Evolutionary conservation across 768 basidiomycete genomes (phyloP).

Genomic region (Kwoniella europaea): DNA sequence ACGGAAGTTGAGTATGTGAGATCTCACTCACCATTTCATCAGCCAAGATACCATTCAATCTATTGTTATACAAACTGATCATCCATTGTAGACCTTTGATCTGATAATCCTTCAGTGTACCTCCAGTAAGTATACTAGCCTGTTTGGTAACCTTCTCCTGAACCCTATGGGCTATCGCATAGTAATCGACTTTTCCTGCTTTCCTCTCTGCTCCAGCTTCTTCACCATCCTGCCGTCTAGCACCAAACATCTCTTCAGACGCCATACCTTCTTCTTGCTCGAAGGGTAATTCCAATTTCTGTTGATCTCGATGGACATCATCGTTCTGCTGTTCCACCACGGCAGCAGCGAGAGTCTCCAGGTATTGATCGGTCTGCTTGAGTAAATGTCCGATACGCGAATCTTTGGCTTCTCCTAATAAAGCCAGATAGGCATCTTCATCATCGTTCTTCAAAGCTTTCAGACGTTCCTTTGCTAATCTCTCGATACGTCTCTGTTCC

Average conservation of each 20-base stretch:
- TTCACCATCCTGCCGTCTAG: conserved; percentile 66
- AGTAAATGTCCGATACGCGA: conserved; percentile 96
- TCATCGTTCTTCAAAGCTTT: conserved; percentile 97
- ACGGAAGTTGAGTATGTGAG: not conserved
- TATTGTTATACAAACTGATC: conserved; percentile 96
- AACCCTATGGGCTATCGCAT: conserved; percentile 89
- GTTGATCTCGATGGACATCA: conserved; percentile 58
- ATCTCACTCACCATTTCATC: conserved; percentile 63
- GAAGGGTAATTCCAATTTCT: conserved; percentile 58
- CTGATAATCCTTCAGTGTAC: conserved; percentile 92
- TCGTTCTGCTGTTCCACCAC: conserved; percentile 91
- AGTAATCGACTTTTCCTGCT: conserved; percentile 87
- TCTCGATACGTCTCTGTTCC: conserved; percentile 94
- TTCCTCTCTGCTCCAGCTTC: conserved; percentile 65
- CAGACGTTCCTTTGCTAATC: conserved; percentile 95
- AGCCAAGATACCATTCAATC: conserved; percentile 89
- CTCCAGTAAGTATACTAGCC: conserved; percentile 71
- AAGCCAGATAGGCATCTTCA: conserved; percentile 99
- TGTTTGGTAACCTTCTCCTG: conserved; percentile 75
- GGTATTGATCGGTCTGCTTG: conserved; percentile 89
- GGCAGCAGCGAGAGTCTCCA: conserved; percentile 92
- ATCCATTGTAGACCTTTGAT: conserved; percentile 96
- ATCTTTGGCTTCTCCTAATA: conserved; percentile 98
- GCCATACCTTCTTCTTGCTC: conserved; percentile 73
- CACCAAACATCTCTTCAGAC: conserved; percentile 89